phyloP scores from a whole-genome alignment of 495 filamentous ascomycete genomes.

The Choiromyces venosus region DNA sequence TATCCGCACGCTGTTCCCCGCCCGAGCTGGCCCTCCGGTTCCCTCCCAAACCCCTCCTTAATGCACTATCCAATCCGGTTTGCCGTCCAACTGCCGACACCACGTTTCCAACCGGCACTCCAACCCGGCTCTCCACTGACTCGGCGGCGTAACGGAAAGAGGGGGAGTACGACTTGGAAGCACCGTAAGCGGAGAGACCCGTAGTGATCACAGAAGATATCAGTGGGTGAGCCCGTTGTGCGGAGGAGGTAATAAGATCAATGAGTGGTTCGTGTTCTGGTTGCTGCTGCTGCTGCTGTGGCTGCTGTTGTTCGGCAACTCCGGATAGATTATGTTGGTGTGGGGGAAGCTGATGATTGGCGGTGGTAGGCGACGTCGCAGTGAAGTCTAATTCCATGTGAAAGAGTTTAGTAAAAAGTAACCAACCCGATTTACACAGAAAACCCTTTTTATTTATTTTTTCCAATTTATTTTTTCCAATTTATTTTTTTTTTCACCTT shows the following conservation, averaged over 20 bases:
- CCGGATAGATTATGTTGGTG: slow-evolving; percentile 10
- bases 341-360: slow-evolving; percentile 10
- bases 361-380: slow-evolving; percentile 19
- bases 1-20: slow-evolving; percentile 48
- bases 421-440: slow-evolving; percentile 6
- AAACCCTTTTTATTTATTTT: neutral
- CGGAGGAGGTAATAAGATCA: slow-evolving; percentile 45
- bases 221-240: slow-evolving; percentile 44
- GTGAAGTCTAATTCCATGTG: slow-evolving; percentile 28
- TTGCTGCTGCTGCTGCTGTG: slow-evolving; percentile 40
- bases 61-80: slow-evolving; percentile 74
- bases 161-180: slow-evolving; percentile 79
- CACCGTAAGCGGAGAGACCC: slow-evolving; percentile 72
- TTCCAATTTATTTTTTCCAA: neutral
- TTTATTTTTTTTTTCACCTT: neutral
- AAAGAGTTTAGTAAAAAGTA: slow-evolving; percentile 20
- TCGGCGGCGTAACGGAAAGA: slow-evolving; percentile 77
- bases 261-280: slow-evolving; percentile 55
- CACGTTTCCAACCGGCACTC: slow-evolving; percentile 71
- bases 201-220: slow-evolving; percentile 75
- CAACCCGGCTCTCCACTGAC: slow-evolving; percentile 76
- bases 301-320: slow-evolving; percentile 1
- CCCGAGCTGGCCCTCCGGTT: slow-evolving; percentile 12
- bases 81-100: slow-evolving; percentile 72
- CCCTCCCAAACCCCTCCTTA: slow-evolving; percentile 59